These are phyloP conservation scores for Macadamia integrifolia DNA, from an alignment of 164 flowering plant genomes.

Conservation along the genomic window DNA sequence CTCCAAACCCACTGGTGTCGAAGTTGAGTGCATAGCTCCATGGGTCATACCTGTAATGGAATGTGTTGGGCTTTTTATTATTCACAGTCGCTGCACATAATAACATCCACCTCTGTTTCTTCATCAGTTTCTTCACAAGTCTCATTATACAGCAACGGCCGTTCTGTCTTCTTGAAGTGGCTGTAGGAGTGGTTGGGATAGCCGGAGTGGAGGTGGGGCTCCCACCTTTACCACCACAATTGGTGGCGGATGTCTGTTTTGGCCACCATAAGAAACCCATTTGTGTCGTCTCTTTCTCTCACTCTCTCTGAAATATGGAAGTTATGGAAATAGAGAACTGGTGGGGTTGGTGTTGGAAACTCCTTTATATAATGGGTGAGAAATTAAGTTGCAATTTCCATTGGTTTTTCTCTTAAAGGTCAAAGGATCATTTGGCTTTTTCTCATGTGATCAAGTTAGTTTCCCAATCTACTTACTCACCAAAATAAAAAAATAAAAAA, in stretches of 20 bases:
- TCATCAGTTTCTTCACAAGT: slow-evolving; percentile 36
- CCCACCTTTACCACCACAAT: slow-evolving; percentile 2
- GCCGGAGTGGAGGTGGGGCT: slow-evolving; percentile 3
- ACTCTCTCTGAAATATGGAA: background rate
- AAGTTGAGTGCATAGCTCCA: slow-evolving; percentile 61
- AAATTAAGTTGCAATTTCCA: too few relatives aligned
- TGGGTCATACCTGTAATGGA: slow-evolving; percentile 54
- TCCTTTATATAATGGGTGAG: too few relatives aligned
- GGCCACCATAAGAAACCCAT: slow-evolving; percentile 30
- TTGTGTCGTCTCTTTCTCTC: slow-evolving; percentile 14
- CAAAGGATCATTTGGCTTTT: too few relatives aligned
- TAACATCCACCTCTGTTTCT: slow-evolving; percentile 28
- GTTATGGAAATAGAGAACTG: too few relatives aligned
- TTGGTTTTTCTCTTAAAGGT: too few relatives aligned
- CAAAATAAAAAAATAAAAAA: too few relatives aligned
- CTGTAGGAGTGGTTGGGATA: background rate
- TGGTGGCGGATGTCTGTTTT: slow-evolving; percentile 18
- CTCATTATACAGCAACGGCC: slow-evolving; percentile 19
- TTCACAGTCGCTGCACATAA: slow-evolving; percentile 3
- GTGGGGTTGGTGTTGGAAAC: too few relatives aligned
- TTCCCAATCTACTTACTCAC: too few relatives aligned
- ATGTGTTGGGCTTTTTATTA: slow-evolving; percentile 6
- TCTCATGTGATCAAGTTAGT: too few relatives aligned
- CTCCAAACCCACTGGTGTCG: slow-evolving; percentile 34
- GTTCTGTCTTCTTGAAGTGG: too few relatives aligned